Conservation (phyloP, 768 basidiomycete species). For the Amanita rimosa region DNA sequence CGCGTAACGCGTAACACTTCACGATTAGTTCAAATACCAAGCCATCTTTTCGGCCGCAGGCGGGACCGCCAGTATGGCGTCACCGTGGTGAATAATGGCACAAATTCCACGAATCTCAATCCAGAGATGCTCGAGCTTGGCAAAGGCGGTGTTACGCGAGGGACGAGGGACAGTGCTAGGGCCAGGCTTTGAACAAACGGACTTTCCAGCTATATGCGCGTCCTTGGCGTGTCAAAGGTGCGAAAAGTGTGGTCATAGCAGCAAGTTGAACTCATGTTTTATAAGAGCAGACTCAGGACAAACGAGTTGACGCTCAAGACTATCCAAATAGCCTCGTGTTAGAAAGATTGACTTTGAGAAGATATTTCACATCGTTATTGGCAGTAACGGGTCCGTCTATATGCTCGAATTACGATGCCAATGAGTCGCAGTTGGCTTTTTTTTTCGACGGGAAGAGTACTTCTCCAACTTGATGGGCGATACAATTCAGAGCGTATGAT, state of each 20-base stretch:
- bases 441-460: constrained; percentile 21
- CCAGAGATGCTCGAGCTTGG: constrained; percentile 23
- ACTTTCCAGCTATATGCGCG: constrained; percentile 37
- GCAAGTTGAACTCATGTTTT: neutral
- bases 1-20: neutral
- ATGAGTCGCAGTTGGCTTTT: constrained; percentile 14
- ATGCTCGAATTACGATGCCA: constrained; percentile 12
- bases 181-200: constrained; percentile 31
- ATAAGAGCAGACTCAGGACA: constrained; percentile 18
- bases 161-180: constrained; percentile 32
- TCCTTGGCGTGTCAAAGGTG: constrained; percentile 36
- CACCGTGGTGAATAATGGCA: no score
- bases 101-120: constrained; percentile 18
- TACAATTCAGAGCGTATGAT: constrained; percentile 11
- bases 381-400: constrained; percentile 14
- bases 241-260: constrained; percentile 4
- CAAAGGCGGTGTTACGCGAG: constrained; percentile 20
- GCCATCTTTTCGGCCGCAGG: no score
- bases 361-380: constrained; percentile 16
- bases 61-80: no score
- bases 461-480: constrained; percentile 15
- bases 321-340: constrained; percentile 23
- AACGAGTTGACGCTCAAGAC: constrained; percentile 18
- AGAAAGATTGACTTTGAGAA: constrained; percentile 20
- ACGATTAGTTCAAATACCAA: no score